phyloP scores from a whole-genome alignment of 306 rosid genomes.

The Cucurbita moschata region DNA sequence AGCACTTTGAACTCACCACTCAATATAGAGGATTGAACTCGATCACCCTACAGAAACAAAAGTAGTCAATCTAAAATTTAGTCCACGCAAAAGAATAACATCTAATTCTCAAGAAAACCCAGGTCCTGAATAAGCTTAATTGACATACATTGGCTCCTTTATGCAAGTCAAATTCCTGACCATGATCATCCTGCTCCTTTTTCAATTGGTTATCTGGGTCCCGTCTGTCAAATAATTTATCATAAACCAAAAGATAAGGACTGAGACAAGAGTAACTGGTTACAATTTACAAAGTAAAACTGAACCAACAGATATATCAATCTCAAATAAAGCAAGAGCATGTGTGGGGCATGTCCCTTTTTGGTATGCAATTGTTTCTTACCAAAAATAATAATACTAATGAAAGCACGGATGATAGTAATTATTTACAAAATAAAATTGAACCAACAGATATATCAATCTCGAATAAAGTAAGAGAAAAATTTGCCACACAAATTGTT shows the following conservation, averaged over 20 bases:
- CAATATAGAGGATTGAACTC: constrained; percentile 22
- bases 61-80: not conserved
- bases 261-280: constrained; percentile 6
- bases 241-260: constrained; percentile 16
- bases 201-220: constrained; percentile 23
- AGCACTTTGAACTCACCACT: constrained; percentile 27
- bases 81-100: not conserved
- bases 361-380: not conserved
- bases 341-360: not conserved
- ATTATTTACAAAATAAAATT: not conserved
- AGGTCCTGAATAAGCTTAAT: constrained; percentile 3
- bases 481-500: too few relatives aligned
- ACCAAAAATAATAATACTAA: too few relatives aligned
- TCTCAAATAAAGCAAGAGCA: not conserved
- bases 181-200: constrained; percentile 22
- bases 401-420: too few relatives aligned
- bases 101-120: not conserved
- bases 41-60: constrained; percentile 37
- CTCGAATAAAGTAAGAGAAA: too few relatives aligned
- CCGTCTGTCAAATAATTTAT: constrained; percentile 43
- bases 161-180: constrained; percentile 26
- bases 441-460: not conserved
- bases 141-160: constrained; percentile 34
- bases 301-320: not conserved
- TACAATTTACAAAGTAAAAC: not conserved